Conservation (phyloP, 176 grass and related monocot genomes). For the Cenchrus americanus region DNA sequence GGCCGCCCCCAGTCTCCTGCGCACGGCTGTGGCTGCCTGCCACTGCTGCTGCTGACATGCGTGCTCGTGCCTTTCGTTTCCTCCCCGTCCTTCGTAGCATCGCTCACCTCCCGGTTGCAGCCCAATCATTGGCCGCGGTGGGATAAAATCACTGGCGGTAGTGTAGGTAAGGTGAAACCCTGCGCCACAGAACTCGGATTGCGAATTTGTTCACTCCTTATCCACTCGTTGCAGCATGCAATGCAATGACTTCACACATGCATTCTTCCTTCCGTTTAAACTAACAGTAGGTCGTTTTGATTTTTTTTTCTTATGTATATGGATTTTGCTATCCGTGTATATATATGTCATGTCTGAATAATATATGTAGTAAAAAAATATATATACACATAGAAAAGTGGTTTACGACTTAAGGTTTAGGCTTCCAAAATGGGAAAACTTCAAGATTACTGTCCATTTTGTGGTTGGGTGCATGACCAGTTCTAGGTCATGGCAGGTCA, state of each 20-base stretch:
- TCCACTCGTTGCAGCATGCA: too few relatives aligned
- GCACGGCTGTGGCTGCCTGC: background rate
- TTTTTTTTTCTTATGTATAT: too few relatives aligned
- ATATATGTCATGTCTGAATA: too few relatives aligned
- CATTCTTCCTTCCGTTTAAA: too few relatives aligned
- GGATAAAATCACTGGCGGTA: background rate
- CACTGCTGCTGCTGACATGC: background rate
- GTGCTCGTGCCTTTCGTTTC: conserved; percentile 8
- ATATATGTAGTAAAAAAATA: too few relatives aligned
- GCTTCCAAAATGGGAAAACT: conserved; percentile 26
- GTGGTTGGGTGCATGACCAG: conserved; percentile 21
- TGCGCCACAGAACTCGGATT: background rate
- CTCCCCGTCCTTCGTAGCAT: background rate
- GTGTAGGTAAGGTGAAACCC: background rate
- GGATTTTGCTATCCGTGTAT: too few relatives aligned
- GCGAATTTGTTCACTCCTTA: background rate
- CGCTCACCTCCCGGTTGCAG: background rate
- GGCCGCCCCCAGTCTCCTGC: background rate
- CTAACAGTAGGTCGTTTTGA: too few relatives aligned
- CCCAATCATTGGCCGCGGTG: background rate
- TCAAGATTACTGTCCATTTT: conserved; percentile 24
- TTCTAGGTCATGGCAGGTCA: conserved; percentile 35
- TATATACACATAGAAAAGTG: too few relatives aligned
- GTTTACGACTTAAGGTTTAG: background rate
- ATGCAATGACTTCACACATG: too few relatives aligned